Percentiles rank a stretch among this genome's conserved stretches.
Conservation (phyloP, 2,329 filamentous ascomycete genomes). For the Pseudocercospora fijiensis region DNA sequence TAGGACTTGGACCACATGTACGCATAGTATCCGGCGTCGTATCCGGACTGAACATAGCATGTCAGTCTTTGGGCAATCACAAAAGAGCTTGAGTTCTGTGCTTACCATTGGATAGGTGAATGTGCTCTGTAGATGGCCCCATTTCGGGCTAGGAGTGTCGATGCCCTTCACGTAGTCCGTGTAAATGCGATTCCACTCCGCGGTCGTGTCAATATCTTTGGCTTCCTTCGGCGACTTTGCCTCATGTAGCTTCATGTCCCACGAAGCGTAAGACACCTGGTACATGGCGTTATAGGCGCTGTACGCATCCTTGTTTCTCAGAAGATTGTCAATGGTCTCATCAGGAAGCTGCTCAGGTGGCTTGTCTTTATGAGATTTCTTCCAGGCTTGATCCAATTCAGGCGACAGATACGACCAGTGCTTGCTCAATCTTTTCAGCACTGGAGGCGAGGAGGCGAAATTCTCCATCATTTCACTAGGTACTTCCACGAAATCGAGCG, state of each 20-base stretch:
- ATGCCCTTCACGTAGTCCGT: background rate
- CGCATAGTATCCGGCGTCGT: conserved; percentile 13
- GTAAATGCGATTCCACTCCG: background rate
- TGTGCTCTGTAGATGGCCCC: conserved; percentile 7
- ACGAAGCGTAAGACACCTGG: conserved; percentile 5
- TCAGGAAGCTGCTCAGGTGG: conserved; percentile 11
- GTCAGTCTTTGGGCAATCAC: background rate
- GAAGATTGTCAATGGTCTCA: background rate
- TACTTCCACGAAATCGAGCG: conserved; percentile 13
- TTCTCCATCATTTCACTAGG: conserved; percentile 21
- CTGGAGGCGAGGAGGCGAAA: conserved; percentile 5
- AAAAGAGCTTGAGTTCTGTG: background rate
- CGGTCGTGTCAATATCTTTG: conserved; percentile 3
- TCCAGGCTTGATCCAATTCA: conserved; percentile 5
- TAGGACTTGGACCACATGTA: conserved; percentile 14
- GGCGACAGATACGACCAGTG: conserved; percentile 20
- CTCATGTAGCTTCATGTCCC: conserved; percentile 9
- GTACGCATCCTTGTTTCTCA: background rate
- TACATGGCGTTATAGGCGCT: background rate
- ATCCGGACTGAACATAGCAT: background rate
- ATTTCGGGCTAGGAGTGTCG: background rate
- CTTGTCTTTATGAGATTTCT: conserved; percentile 2
- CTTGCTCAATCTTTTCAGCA: conserved; percentile 16
- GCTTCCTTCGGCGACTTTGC: conserved; percentile 5
- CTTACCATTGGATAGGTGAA: conserved; percentile 7